Percentiles rank a stretch among this genome's conserved stretches.
phyloP scores from a whole-genome alignment of 805 yeast species.

The Vanderwaltozyma verrucispora region DNA sequence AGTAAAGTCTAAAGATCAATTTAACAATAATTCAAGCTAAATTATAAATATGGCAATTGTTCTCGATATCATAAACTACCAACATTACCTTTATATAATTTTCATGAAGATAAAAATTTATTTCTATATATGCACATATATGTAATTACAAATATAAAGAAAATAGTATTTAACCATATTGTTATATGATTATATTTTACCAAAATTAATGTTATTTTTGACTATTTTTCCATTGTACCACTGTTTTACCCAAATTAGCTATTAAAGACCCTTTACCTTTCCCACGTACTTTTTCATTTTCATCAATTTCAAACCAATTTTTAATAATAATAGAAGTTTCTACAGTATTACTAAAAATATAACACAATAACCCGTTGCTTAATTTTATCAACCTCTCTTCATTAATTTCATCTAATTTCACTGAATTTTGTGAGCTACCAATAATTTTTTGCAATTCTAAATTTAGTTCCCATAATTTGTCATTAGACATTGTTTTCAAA shows the following conservation, averaged over 20 bases:
- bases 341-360: constrained; percentile 13
- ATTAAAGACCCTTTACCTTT: constrained; percentile 7
- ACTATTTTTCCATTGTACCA: constrained; percentile 1
- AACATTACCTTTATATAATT: neutral
- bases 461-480: constrained; percentile 20
- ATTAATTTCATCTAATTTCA: constrained; percentile 5
- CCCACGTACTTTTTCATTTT: neutral
- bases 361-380: constrained; percentile 26
- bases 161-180: too few species aligned
- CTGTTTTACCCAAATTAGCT: constrained; percentile 17
- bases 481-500: constrained; percentile 12
- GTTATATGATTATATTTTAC: neutral
- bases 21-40: too few species aligned
- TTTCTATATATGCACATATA: neutral
- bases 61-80: too few species aligned
- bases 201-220: neutral
- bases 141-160: neutral
- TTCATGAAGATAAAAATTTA: neutral
- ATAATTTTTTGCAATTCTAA: constrained; percentile 14
- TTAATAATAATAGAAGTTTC: constrained; percentile 15
- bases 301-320: constrained; percentile 23
- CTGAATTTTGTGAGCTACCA: constrained; percentile 10
- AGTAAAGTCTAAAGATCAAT: neutral
- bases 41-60: too few species aligned
- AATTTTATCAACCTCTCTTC: constrained; percentile 24